Base-by-base conservation (phyloP, 2,329 filamentous ascomycete species). In the Aspergillus japonicus region DNA sequence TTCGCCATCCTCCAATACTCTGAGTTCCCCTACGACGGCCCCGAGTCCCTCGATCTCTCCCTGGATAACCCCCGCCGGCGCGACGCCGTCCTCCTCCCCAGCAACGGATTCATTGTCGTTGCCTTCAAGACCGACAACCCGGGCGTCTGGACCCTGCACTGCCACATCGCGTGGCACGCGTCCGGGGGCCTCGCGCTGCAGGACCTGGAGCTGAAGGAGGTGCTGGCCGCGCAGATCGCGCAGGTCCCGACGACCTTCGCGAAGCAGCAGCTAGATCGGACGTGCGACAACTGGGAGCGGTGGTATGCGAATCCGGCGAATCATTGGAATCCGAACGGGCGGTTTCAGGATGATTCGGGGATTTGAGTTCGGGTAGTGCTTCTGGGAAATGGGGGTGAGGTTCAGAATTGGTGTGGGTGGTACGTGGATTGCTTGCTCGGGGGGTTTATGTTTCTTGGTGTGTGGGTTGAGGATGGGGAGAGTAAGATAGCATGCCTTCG, bases 131-230 rank as follows among this genome's bases (percentile, higher is more conserved):
- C 58, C 23, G 58, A 60, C 6, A 60, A 60, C 29, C 58, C 58
- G 11, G 58, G 58, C n/a, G 26, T 44, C 7, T 60, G 58, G 58
- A 56, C 50, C 1, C 16, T 60, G 29, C 58, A 60, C 12, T 60
- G 58, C 24, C 58, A 60, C 42, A 60, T 60, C n/a, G 58, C 58
- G 16, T 60, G 58, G 58, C 58, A 60, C 53, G 54, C 58, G 5
- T 60, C 58, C 23, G 58, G 24, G 10, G 58, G 58, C 0, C 42
- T 60, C 10, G 58, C 58, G 16, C 47, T 60, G 5, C 58, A 60
- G 52, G 42, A 53, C 16, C 19, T 60, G n/a, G 54, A 57, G 26
- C 42, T 39, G 16, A 49, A 26, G 19, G 44, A 53, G 3, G 14
- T 33, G 6, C 33, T 60, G 48, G 42, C 48, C 11, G 14, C 24